Evolutionary conservation across 306 rosid genomes (phyloP), one percentile per base, ranked within the genome.

Genomic region (Aeschynomene evenia): DNA sequence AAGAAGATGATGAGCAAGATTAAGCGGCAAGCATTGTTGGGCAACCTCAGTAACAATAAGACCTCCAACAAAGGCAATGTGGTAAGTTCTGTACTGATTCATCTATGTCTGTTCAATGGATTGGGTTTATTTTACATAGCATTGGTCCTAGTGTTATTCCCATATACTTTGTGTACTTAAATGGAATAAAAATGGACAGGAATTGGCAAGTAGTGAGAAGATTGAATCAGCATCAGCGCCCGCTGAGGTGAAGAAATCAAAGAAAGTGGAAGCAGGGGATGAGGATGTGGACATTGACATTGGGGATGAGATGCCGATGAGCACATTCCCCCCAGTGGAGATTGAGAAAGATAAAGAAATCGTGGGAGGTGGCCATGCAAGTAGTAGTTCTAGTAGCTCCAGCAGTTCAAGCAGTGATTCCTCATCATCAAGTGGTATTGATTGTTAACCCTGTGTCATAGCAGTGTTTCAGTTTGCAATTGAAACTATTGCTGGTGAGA

Each of bases 211-310:
- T 4, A 62, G 70, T 29, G 96, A 88, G 71, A 85, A 73, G 65
- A 66, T 54, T 75, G 95, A 87, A 5, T 54, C 68, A 19, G 50
- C 50, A 0, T 54, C 65, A 1, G 40, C n/a, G n/a, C n/a, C n/a
- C n/a, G n/a, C 66, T 7, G 99, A 89, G 78, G 74, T 60, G 2
- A 94, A 91, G 75, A 89, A 85, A 78, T 73, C 74, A 2, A 91
- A 86, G 88, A 95, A 88, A 68, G 83, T 91, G 36, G 99, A 95
- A n/a, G 81, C 80, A 3, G 95, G 88, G 60, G 99, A 95, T 9
- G 99, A 95, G 79, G 99, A 95, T 62, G 96, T 95, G n/a, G 97
- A 91, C 84, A 95, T 95, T 18, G 97, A 91, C 84, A 95, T 95
- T 68, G 97, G 97, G 2, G 99, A 95, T 1, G 99, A 91, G 39